Percentiles rank a stretch among this genome's conserved stretches.
These are phyloP conservation scores for Lodderomyces metapsilosis DNA, from an alignment of 1,139 yeast species.

Conservation along the genomic window DNA sequence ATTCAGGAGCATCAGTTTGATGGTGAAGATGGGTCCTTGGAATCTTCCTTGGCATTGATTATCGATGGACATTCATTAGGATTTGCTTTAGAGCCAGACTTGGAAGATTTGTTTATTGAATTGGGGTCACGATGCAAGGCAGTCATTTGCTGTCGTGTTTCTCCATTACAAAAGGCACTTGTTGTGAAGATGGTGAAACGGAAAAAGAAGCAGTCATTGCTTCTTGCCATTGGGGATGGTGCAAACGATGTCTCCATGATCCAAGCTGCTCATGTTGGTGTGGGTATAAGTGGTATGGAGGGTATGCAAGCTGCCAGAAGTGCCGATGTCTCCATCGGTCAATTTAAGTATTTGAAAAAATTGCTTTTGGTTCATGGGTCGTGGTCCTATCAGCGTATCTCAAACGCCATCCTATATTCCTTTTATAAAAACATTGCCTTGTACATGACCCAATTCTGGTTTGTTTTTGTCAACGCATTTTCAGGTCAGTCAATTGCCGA, in stretches of 20 bases:
- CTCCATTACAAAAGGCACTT: constrained; percentile 95
- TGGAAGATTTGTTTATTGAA: constrained; percentile 76
- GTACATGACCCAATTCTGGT: constrained; percentile 99
- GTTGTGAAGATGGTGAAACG: constrained; percentile 86
- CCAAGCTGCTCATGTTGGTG: constrained; percentile 96
- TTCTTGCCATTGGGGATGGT: constrained; percentile 96
- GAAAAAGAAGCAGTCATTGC: constrained; percentile 56
- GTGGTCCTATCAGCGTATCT: constrained; percentile 95
- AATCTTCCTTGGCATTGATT: constrained; percentile 76
- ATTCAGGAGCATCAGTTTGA: constrained; percentile 66
- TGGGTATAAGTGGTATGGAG: constrained; percentile 98
- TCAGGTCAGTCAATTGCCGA: constrained; percentile 96
- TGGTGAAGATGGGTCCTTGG: constrained; percentile 56
- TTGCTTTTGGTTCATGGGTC: constrained; percentile 90
- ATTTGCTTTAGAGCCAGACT: constrained; percentile 76
- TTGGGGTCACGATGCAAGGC: constrained; percentile 90
- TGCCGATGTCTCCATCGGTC: constrained; percentile 97
- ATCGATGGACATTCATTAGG: constrained; percentile 92
- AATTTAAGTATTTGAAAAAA: constrained; percentile 81
- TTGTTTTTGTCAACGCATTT: constrained; percentile 84
- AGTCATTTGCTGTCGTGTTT: constrained; percentile 90
- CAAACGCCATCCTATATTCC: constrained; percentile 88
- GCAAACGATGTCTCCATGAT: constrained; percentile 99
- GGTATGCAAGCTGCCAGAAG: constrained; percentile 99
- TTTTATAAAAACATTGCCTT: constrained; percentile 94